Percentiles rank a stretch among this genome's conserved stretches.
Evolutionary conservation across 2,329 filamentous ascomycete genomes (phyloP).

Genomic region (Fusarium torreyae): DNA sequence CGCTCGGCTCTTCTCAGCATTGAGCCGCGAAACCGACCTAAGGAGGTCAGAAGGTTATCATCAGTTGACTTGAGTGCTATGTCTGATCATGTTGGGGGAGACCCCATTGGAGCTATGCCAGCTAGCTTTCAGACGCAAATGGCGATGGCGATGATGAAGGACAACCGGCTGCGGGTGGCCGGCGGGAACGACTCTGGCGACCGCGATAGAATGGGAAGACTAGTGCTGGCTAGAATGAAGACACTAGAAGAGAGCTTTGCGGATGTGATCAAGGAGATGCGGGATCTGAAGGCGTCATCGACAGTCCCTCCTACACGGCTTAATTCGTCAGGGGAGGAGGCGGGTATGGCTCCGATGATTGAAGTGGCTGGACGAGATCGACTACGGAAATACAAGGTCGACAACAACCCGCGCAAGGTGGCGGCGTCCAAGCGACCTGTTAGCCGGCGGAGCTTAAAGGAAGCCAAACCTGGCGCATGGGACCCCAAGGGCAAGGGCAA

Average conservation of each 20-base stretch:
- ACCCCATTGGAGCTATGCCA: slow-evolving; percentile 74
- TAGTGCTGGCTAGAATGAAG: slow-evolving; percentile 92
- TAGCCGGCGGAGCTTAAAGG: slow-evolving; percentile 61
- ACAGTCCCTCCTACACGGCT: slow-evolving; percentile 65
- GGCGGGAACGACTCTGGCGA: slow-evolving; percentile 58
- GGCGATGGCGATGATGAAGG: slow-evolving; percentile 77
- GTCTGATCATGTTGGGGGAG: slow-evolving; percentile 76
- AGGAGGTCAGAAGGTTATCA: slow-evolving; percentile 63
- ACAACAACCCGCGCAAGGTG: slow-evolving; percentile 47
- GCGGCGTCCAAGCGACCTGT: slow-evolving; percentile 54
- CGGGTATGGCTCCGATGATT: slow-evolving; percentile 48
- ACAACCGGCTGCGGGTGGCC: slow-evolving; percentile 65
- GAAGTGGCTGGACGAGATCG: slow-evolving; percentile 56
- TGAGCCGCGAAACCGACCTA: slow-evolving; percentile 61
- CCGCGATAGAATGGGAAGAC: slow-evolving; percentile 80
- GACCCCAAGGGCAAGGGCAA: slow-evolving; percentile 66
- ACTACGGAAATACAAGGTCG: slow-evolving; percentile 46
- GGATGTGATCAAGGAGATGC: slow-evolving; percentile 87
- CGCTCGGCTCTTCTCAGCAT: slow-evolving; percentile 66
- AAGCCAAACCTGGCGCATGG: slow-evolving; percentile 54
- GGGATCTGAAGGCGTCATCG: slow-evolving; percentile 69
- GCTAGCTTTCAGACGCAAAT: slow-evolving; percentile 88
- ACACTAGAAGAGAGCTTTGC: slow-evolving; percentile 92
- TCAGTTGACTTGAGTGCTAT: slow-evolving; percentile 81
- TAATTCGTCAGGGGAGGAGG: slow-evolving; percentile 66